These are phyloP conservation scores for Penicillium digitatum DNA, from an alignment of 2,329 filamentous ascomycete species.

Conservation along the genomic window DNA sequence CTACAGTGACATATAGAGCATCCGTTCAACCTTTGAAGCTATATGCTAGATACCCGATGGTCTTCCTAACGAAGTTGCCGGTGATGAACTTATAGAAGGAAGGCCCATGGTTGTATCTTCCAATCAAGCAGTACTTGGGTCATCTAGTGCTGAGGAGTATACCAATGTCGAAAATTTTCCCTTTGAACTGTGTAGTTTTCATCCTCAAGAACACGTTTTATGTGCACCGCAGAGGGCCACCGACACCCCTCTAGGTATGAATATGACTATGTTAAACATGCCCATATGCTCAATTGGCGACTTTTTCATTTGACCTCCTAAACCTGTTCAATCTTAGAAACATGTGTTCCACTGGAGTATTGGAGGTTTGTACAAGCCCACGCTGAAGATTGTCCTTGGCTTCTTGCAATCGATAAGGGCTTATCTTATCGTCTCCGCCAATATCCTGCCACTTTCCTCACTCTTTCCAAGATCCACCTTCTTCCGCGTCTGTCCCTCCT, in stretches of 20 bases:
- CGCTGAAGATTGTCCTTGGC: not conserved
- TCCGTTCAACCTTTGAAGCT: not conserved
- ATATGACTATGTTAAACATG: not conserved
- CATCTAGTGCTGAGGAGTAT: not conserved
- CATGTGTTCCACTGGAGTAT: not conserved
- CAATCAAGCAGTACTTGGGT: not conserved
- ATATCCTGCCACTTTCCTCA: not conserved
- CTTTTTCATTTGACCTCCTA: too few species aligned
- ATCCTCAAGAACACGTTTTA: not conserved
- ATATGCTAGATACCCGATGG: not conserved
- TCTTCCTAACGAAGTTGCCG: not conserved
- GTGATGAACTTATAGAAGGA: not conserved
- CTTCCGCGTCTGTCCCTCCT: not conserved
- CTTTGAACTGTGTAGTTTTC: not conserved
- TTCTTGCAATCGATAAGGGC: not conserved
- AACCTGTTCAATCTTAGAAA: not conserved
- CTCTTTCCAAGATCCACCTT: not conserved
- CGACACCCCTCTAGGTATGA: not conserved
- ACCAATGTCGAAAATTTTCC: not conserved
- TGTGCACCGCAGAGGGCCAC: not conserved
- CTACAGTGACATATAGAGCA: not conserved
- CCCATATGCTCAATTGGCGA: too few species aligned
- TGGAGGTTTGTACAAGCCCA: not conserved
- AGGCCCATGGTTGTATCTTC: not conserved
- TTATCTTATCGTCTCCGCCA: conserved; percentile 3